Evolutionary conservation across 129 eudicot species (phyloP).

Genomic region (Artemisia tridentata): DNA sequence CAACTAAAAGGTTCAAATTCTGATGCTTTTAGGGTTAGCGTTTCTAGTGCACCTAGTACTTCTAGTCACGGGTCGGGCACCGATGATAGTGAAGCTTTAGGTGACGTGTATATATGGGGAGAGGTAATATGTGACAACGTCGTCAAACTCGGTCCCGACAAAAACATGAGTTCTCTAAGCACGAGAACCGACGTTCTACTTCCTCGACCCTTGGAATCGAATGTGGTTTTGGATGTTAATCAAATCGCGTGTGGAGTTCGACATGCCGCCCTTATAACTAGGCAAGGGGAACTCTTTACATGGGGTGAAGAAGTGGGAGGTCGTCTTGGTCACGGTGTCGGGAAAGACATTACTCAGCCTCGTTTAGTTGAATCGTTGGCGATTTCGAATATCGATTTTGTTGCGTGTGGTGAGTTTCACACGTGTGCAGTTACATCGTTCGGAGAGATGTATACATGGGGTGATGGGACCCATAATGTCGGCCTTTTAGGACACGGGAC

Average conservation of each 20-base stretch:
- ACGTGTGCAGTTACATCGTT: slow-evolving; percentile 78
- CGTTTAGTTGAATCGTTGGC: slow-evolving; percentile 70
- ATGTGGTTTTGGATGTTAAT: slow-evolving; percentile 77
- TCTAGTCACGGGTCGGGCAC: slow-evolving; percentile 91
- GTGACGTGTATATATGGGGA: slow-evolving; percentile 96
- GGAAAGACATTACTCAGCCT: slow-evolving; percentile 73
- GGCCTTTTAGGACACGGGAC: slow-evolving; percentile 95
- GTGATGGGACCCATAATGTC: slow-evolving; percentile 86
- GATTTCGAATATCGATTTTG: slow-evolving; percentile 53
- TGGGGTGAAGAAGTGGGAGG: slow-evolving; percentile 99
- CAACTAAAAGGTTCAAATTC: slow-evolving; percentile 79
- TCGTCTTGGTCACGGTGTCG: slow-evolving; percentile 90
- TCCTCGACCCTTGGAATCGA: slow-evolving; percentile 78
- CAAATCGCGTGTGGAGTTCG: slow-evolving; percentile 84
- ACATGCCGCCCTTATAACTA: slow-evolving; percentile 81
- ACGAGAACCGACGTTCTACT: slow-evolving; percentile 67
- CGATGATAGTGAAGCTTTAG: slow-evolving; percentile 83
- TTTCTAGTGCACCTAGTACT: slow-evolving; percentile 92
- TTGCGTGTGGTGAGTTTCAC: slow-evolving; percentile 94
- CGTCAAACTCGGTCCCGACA: slow-evolving; percentile 58
- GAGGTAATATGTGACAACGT: slow-evolving; percentile 75
- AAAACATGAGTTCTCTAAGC: slow-evolving; percentile 39
- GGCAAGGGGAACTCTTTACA: slow-evolving; percentile 86
- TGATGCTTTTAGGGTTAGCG: slow-evolving; percentile 86
- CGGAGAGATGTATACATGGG: slow-evolving; percentile 91